A percentile compares a stretch with the other conserved stretches of the same genome.
phyloP scores from a whole-genome alignment of 345 rosid species.

The Rhodamnia argentea region DNA sequence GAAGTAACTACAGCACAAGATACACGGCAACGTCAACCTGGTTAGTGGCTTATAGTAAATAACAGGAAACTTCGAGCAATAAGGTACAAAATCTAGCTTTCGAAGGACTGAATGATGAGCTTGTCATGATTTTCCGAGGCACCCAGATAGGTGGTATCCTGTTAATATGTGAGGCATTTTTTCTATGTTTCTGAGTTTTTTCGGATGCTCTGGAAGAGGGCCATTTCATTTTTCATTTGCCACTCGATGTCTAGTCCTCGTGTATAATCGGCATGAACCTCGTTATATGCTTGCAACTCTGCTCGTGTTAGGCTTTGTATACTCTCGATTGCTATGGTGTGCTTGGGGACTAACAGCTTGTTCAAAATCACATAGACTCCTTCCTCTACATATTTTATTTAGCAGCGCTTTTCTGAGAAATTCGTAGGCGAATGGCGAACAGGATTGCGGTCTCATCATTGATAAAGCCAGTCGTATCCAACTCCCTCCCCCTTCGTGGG shows the following conservation, averaged over 20 bases:
- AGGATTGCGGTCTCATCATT: neutral
- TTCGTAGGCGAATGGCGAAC: neutral
- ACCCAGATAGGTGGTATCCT: neutral
- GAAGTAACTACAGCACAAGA: neutral
- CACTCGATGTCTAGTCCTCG: neutral
- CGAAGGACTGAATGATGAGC: neutral
- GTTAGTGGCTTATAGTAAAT: neutral
- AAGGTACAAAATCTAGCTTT: neutral
- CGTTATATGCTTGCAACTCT: neutral
- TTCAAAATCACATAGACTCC: neutral
- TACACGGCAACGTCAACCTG: neutral
- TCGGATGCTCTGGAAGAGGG: neutral
- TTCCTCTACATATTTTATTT: neutral
- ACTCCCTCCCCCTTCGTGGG: too few species aligned
- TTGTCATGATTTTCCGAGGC: neutral
- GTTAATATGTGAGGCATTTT: neutral
- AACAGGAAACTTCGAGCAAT: neutral
- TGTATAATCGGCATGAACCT: neutral
- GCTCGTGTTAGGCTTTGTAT: neutral
- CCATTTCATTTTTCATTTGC: neutral
- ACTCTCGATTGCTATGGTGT: neutral
- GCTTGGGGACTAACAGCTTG: neutral
- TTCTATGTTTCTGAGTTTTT: neutral
- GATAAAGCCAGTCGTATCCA: too few species aligned
- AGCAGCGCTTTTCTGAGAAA: rapidly evolving